Evolutionary conservation across 176 grass and related monocot species (phyloP).

Genomic region (Bothriochloa decipiens): DNA sequence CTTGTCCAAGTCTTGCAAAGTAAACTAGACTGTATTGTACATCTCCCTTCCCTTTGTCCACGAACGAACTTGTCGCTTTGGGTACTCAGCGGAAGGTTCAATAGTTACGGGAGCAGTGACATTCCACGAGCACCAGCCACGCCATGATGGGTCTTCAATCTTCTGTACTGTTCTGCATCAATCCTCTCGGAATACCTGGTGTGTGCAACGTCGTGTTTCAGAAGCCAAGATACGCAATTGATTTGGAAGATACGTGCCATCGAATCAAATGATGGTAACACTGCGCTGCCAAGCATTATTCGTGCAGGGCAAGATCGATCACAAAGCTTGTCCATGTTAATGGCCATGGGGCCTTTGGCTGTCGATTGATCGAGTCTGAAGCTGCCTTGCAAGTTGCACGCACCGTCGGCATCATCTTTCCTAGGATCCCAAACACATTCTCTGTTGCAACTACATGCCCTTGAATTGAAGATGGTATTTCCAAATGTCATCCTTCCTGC

Average conservation of each 20-base stretch:
- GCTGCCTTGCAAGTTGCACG: background rate
- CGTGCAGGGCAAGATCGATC: background rate
- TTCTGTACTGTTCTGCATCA: background rate
- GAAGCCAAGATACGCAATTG: slow-evolving; percentile 45
- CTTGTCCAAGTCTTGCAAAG: slow-evolving; percentile 67
- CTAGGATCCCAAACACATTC: background rate
- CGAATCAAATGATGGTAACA: slow-evolving; percentile 35
- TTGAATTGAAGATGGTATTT: background rate
- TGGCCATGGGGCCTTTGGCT: slow-evolving; percentile 16
- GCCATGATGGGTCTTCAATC: background rate
- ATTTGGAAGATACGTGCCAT: slow-evolving; percentile 19
- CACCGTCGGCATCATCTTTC: background rate
- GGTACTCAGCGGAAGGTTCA: background rate
- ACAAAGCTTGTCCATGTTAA: background rate
- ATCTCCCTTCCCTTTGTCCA: background rate
- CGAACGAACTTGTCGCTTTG: background rate
- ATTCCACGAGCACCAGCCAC: background rate
- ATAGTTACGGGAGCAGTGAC: background rate
- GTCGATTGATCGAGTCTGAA: slow-evolving; percentile 23
- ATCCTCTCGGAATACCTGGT: background rate
- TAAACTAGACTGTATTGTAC: slow-evolving; percentile 37
- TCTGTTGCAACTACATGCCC: no score
- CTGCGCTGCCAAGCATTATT: slow-evolving; percentile 8
- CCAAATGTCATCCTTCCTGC: background rate
- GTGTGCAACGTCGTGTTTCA: slow-evolving; percentile 14